These are phyloP conservation scores for Auricularia sp. DNA, from an alignment of 768 basidiomycete species.

Conservation along the genomic window DNA sequence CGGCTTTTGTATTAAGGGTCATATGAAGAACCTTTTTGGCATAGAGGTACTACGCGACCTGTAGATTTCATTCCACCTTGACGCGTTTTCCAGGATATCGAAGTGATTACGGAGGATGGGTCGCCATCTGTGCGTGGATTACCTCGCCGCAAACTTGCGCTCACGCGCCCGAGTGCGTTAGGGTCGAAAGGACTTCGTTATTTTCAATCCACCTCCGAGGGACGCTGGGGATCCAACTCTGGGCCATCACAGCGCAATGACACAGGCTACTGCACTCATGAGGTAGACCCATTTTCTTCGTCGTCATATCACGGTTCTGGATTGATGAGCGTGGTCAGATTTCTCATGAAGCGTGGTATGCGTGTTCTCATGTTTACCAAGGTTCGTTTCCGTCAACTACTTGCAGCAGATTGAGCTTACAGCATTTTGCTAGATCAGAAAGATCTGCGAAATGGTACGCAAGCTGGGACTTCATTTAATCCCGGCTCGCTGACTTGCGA, in stretches of 20 bases:
- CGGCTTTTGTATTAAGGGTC: constrained; percentile 18
- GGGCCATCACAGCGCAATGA: constrained; percentile 47
- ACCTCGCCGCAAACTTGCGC: neutral
- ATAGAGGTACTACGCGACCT: constrained; percentile 27
- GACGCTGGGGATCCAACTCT: constrained; percentile 43
- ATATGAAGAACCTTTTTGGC: constrained; percentile 72
- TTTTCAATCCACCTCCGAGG: constrained; percentile 63
- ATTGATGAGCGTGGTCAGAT: constrained; percentile 15
- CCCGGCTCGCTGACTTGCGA: too few relatives aligned
- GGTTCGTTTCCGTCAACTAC: constrained; percentile 25
- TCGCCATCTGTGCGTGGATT: constrained; percentile 40
- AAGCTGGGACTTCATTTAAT: too few relatives aligned
- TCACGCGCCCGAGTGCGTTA: neutral
- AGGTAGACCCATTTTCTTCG: constrained; percentile 15
- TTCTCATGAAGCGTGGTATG: constrained; percentile 71
- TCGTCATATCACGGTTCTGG: too few relatives aligned
- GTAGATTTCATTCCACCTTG: neutral
- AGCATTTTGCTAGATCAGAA: constrained; percentile 46
- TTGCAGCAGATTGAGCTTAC: neutral
- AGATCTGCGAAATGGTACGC: constrained; percentile 65
- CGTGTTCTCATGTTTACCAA: constrained; percentile 86
- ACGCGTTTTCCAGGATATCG: constrained; percentile 34
- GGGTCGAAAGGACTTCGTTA: constrained; percentile 65
- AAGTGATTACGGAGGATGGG: constrained; percentile 67
- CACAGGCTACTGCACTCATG: constrained; percentile 65